Evolutionary conservation across 148 eudicot genomes (phyloP).

Genomic region (Bassia scoparia): DNA sequence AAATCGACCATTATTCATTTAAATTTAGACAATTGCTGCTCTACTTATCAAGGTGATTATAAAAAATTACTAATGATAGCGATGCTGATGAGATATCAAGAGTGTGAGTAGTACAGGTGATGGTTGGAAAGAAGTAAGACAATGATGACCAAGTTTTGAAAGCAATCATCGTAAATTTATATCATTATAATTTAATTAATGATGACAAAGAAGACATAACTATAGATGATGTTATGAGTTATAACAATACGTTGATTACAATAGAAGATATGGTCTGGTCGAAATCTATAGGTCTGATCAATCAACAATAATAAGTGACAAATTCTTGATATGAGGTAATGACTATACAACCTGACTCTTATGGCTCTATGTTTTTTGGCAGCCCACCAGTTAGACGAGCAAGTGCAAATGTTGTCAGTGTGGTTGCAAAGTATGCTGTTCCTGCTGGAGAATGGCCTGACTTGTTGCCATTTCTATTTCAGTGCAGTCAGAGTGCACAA

Average conservation of each 20-base stretch:
- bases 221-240: too few species aligned
- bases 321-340: neutral
- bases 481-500: slow-evolving; percentile 92
- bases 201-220: too few species aligned
- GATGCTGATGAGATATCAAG: neutral
- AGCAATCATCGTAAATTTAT: neutral
- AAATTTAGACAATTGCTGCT: neutral
- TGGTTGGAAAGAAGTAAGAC: neutral
- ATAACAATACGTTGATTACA: too few species aligned
- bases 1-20: neutral
- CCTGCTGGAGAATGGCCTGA: slow-evolving; percentile 98
- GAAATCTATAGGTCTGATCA: neutral
- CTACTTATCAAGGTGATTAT: neutral
- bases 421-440: slow-evolving; percentile 92
- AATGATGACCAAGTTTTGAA: neutral
- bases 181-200: too few species aligned
- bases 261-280: neutral
- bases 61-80: neutral
- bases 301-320: neutral
- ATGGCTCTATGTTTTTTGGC: slow-evolving; percentile 27
- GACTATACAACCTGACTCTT: neutral
- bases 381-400: slow-evolving; percentile 97
- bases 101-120: neutral
- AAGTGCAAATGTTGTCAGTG: slow-evolving; percentile 94
- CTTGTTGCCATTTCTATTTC: slow-evolving; percentile 88